Conservation (phyloP, 2,329 filamentous ascomycete genomes). For the Fonsecaea nubica region DNA sequence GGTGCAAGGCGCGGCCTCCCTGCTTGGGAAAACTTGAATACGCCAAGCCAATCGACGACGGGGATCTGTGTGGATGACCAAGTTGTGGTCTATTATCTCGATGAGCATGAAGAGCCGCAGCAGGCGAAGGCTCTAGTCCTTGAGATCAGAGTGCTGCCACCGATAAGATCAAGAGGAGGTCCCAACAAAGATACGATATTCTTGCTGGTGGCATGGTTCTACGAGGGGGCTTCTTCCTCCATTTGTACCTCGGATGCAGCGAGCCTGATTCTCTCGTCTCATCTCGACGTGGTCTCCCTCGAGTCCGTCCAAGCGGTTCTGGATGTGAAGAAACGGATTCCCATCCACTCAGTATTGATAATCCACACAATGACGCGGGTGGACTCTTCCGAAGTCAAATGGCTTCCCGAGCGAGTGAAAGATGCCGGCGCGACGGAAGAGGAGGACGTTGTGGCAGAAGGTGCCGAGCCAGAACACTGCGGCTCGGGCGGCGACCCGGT, state of each 20-base stretch:
- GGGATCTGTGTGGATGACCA: not conserved
- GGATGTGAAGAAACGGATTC: not conserved
- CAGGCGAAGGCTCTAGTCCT: not conserved
- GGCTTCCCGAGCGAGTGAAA: not conserved
- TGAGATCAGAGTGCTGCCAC: not conserved
- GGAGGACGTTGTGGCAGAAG: too few relatives aligned
- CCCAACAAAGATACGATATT: not conserved
- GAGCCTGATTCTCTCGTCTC: not conserved
- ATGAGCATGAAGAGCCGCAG: not conserved
- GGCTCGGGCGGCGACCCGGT: too few relatives aligned
- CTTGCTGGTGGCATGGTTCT: conserved; percentile 4
- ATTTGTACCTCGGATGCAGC: not conserved
- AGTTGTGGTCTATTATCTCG: not conserved
- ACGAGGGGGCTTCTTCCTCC: not conserved
- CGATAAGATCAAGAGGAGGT: not conserved
- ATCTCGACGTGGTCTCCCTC: not conserved
- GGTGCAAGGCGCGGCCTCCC: not conserved
- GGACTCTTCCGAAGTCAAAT: not conserved
- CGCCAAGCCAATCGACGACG: not conserved
- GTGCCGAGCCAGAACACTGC: too few relatives aligned
- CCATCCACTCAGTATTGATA: not conserved
- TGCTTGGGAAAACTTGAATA: not conserved
- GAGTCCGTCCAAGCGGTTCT: not conserved
- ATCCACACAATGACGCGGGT: not conserved
- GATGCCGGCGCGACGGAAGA: too few relatives aligned